These are phyloP conservation scores for Cryptosporidium andersoni DNA, from an alignment of 169 alveolate species.

Conservation along the genomic window DNA sequence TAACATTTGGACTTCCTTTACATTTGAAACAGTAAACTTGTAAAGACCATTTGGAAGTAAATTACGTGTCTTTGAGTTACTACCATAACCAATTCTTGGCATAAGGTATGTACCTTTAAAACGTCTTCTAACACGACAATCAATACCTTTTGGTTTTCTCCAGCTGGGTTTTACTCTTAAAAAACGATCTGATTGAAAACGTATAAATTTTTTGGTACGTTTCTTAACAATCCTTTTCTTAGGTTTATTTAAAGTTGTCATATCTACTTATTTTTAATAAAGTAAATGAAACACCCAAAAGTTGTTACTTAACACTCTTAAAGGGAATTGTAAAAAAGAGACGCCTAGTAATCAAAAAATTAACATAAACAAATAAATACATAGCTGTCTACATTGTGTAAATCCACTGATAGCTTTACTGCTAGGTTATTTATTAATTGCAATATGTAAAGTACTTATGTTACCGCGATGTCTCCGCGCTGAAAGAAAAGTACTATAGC, in stretches of 20 bases:
- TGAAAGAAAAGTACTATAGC: not conserved
- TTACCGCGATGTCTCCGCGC: too few relatives aligned
- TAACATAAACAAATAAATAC: too few relatives aligned
- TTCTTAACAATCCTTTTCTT: constrained; percentile 89
- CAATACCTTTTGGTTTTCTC: constrained; percentile 98
- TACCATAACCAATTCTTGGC: constrained; percentile 97
- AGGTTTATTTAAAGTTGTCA: constrained; percentile 27
- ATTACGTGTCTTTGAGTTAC: constrained; percentile 91
- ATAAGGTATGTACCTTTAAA: constrained; percentile 92
- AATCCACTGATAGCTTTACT: too few relatives aligned
- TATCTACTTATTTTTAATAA: not conserved
- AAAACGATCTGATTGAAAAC: constrained; percentile 95
- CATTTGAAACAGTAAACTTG: constrained; percentile 89
- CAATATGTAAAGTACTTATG: too few relatives aligned
- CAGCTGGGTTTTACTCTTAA: constrained; percentile 92
- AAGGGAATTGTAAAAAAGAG: not conserved
- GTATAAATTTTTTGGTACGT: constrained; percentile 92
- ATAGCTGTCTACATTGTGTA: too few relatives aligned
- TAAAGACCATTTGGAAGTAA: constrained; percentile 92
- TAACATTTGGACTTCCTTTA: constrained; percentile 91
- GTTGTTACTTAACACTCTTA: not conserved
- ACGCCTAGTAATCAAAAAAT: not conserved
- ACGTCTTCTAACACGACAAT: constrained; percentile 94
- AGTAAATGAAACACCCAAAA: not conserved
- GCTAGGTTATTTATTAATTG: too few relatives aligned